These are phyloP conservation scores for Viridothelium virens DNA, from an alignment of 495 filamentous ascomycete genomes.

Conservation along the genomic window DNA sequence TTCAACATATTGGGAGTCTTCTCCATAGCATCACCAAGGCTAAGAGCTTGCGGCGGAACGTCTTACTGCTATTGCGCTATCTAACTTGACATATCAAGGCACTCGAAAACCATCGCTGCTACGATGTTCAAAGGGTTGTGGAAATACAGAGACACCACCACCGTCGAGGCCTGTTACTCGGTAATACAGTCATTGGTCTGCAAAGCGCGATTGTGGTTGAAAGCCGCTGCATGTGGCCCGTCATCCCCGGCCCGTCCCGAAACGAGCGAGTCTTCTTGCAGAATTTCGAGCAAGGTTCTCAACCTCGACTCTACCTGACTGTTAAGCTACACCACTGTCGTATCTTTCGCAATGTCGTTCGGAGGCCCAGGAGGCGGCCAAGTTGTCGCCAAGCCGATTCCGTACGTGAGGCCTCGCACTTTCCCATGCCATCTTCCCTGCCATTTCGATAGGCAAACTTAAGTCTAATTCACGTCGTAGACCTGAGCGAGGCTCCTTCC, in stretches of 20 bases:
- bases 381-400: slow-evolving; percentile 61
- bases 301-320: neutral
- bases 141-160: too few relatives aligned
- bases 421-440: neutral
- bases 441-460: slow-evolving; percentile 10
- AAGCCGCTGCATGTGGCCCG: too few relatives aligned
- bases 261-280: neutral
- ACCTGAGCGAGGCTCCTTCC: slow-evolving; percentile 92
- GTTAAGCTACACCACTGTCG: neutral
- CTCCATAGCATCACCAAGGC: too few relatives aligned
- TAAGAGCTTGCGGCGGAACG: too few relatives aligned
- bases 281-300: neutral
- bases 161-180: too few relatives aligned
- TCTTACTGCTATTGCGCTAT: too few relatives aligned
- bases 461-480: slow-evolving; percentile 37
- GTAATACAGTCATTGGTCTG: too few relatives aligned
- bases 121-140: too few relatives aligned
- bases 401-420: slow-evolving; percentile 45
- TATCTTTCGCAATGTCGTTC: slow-evolving; percentile 39
- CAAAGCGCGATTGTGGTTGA: too few relatives aligned
- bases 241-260: neutral
- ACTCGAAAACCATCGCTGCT: too few relatives aligned
- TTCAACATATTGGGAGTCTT: too few relatives aligned
- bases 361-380: slow-evolving; percentile 69
- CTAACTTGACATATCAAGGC: too few relatives aligned